Percentiles rank a stretch among this genome's conserved stretches.
Conservation (phyloP, 345 rosid species). For the Hibiscus tridactylites region DNA sequence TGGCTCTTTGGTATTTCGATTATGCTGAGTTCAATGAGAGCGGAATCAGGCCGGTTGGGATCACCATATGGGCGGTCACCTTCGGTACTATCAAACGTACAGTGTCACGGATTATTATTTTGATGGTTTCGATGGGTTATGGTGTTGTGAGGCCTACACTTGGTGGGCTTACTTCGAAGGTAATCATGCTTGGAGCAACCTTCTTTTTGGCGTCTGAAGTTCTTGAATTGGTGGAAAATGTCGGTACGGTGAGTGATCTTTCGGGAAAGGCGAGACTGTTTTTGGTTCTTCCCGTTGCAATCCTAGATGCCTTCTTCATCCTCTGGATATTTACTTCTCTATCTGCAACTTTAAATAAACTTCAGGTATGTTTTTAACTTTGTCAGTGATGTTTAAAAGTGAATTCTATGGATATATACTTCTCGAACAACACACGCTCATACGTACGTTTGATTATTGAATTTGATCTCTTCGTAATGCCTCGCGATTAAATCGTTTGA, state of each 20-base stretch:
- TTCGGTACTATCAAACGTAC: constrained; percentile 75
- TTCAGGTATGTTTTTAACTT: constrained; percentile 50
- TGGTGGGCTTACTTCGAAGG: constrained; percentile 88
- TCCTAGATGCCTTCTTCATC: constrained; percentile 92
- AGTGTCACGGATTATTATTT: constrained; percentile 63
- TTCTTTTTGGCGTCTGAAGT: constrained; percentile 86
- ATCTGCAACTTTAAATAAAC: constrained; percentile 80
- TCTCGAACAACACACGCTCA: background rate
- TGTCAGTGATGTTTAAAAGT: background rate
- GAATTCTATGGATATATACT: background rate
- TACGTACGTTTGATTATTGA: background rate
- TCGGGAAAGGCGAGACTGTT: constrained; percentile 86
- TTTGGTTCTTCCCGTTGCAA: constrained; percentile 73
- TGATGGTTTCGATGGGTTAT: constrained; percentile 91
- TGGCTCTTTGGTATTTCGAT: constrained; percentile 96
- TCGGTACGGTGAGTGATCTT: constrained; percentile 79
- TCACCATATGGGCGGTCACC: constrained; percentile 88
- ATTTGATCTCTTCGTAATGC: too few relatives aligned
- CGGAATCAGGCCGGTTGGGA: constrained; percentile 78
- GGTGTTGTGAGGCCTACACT: constrained; percentile 97
- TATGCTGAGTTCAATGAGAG: constrained; percentile 82
- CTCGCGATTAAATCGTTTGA: background rate
- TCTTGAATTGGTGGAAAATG: constrained; percentile 89
- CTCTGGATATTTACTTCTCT: constrained; percentile 94
- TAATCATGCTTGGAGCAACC: constrained; percentile 76